Percentiles rank a stretch among this genome's conserved stretches.
Evolutionary conservation across 2,329 filamentous ascomycete species (phyloP).

Genomic region (Cercospora beticola): DNA sequence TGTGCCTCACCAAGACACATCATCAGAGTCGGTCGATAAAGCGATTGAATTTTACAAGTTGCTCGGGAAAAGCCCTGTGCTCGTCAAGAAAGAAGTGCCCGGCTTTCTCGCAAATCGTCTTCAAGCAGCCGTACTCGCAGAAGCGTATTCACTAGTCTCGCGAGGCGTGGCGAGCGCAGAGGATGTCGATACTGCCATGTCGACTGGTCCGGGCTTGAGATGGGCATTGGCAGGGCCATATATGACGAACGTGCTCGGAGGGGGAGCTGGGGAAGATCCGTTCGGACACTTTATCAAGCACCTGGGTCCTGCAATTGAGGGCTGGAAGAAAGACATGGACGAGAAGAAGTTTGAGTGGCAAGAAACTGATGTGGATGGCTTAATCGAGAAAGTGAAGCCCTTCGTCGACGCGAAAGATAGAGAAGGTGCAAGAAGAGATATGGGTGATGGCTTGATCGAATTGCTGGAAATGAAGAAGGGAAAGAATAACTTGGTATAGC

Average conservation of each 20-base stretch:
- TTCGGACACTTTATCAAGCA: slow-evolving; percentile 21
- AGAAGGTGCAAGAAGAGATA: slow-evolving; percentile 13
- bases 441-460: slow-evolving; percentile 22
- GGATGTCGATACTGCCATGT: slow-evolving; percentile 32
- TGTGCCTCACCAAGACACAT: slow-evolving; percentile 41
- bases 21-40: slow-evolving; percentile 24
- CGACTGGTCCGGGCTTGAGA: slow-evolving; percentile 23
- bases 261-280: slow-evolving; percentile 12
- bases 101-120: slow-evolving; percentile 51
- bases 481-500: slow-evolving; percentile 12
- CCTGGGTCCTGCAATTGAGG: slow-evolving; percentile 19
- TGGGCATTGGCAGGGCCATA: slow-evolving; percentile 31
- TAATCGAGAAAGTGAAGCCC: slow-evolving; percentile 16
- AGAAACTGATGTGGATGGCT: slow-evolving; percentile 6
- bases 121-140: slow-evolving; percentile 42
- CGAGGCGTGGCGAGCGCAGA: slow-evolving; percentile 37
- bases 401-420: slow-evolving; percentile 11
- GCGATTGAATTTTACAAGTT: slow-evolving; percentile 43
- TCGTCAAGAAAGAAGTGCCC: slow-evolving; percentile 44
- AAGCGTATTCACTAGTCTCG: slow-evolving; percentile 40
- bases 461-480: slow-evolving; percentile 20
- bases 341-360: slow-evolving; percentile 17
- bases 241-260: slow-evolving; percentile 30
- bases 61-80: slow-evolving; percentile 45
- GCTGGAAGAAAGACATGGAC: slow-evolving; percentile 23